Base-by-base conservation (phyloP, 306 rosid species). In the Canavalia ensiformis region DNA sequence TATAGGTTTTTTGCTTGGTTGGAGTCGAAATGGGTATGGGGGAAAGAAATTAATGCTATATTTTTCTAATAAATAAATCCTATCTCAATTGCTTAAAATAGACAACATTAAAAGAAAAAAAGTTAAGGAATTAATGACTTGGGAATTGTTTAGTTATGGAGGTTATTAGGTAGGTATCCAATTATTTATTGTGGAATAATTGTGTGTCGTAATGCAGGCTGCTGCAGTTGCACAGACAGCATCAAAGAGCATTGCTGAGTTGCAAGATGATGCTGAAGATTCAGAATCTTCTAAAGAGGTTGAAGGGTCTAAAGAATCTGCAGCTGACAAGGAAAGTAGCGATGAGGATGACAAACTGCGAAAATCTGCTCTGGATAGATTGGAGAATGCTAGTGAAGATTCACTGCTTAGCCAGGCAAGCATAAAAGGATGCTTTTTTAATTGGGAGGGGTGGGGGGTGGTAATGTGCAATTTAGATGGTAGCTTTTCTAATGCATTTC, bases 371-470 rank as follows among this genome's bases (percentile, higher is more conserved):
- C 67, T 96, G 78, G 92, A 92, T 25, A 93, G 79, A 83, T 85
- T 95, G 88, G 99, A 91, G 96, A 95, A 93, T 77, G 99, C 97
- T 65, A 85, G 99, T 75, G 97, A 88, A 44, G 97, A 96, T 68
- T 87, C 99, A 10, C 30, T 92, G 12, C 84, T 96, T 77, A 88
- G 99, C 77, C 97, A 96, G 99, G 99, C 87, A 92, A 89, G 86
- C 72, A 70, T 73, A 34, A 3, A 35, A 29, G 42, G 54, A 67
- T 8, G 33, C 49, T 45, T 10, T 65, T 54, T 11, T 13, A 3
- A 18, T 41, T 47, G 51, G 79, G 57, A 8, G 57, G 52, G 28
- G 66, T 7, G 42, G 1, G 18, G 42, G 25, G 28, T 57, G 25
- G 31, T 57, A 54, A 9, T 54, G 70, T 72, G 66, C 54, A 66